Base-by-base conservation (phyloP, 371 early-diverging fungal species). In the Capniomyces stellatus region DNA sequence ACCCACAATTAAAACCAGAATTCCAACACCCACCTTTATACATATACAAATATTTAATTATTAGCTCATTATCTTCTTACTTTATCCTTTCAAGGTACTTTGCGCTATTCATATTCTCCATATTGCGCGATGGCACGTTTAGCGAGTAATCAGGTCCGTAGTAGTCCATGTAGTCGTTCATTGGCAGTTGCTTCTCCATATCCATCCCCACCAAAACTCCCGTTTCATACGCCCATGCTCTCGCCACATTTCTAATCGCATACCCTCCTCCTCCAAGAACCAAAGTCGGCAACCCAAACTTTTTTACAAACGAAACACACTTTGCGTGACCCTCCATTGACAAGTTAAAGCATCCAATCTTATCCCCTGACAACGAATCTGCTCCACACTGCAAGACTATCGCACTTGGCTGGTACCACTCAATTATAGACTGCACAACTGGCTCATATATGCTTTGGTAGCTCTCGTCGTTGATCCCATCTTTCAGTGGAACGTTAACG, bases 251-350 rank as follows among this genome's bases (percentile, higher is more conserved):
- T 54, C 94, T 82, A 64, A 98, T 94, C 0, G 98, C 96, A 59
- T 99, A 99, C 8, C 99, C 99, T 24, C 99, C 99, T 21, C 99
- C 99, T 46, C 99, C 99, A 1, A 99, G 75, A 43, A 98, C 76
- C 46, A 99, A 64, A 63, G 91, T 67, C 15, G 99, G 99, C 42
- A 98, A 66, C 58, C 91, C 88, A 64, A 96, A 87, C 19, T 68
- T 77, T 56, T 90, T 92, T 41, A 98, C 85, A 70, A 85, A 96
- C 50, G 84, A 81, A 15, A 98, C 88, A 57, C 98, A 96, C 54
- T 80, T 77, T 24, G 92, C 95, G 40, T 67, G 67, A 67, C 88
- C 87, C 54, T 74, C 75, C 83, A 92, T 87, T 1, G 93, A 89
- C 24, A 99, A 67, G 69, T 98, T 98, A 66, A 99, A 99, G 62